Evolutionary conservation across 2,329 filamentous ascomycete species (phyloP).

Genomic region (Cyclaneusma minus): DNA sequence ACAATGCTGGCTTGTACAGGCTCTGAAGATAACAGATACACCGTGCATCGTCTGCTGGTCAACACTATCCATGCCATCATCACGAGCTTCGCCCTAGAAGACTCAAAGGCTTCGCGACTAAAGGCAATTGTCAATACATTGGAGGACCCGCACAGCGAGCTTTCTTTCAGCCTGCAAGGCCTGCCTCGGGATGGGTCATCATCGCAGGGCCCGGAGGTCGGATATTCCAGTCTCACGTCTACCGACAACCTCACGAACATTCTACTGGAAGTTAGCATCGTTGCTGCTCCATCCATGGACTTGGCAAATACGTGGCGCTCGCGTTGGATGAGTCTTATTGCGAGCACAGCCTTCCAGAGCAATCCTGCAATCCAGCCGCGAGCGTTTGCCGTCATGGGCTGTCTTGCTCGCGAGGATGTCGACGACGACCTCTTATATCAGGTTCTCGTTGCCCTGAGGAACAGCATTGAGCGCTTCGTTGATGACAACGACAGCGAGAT

Average conservation of each 20-base stretch:
- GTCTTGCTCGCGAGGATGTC: conserved; percentile 53
- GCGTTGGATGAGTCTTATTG: conserved; percentile 59
- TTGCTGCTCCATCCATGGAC: conserved; percentile 48
- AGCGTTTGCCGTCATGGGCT: conserved; percentile 58
- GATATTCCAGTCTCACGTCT: conserved; percentile 23
- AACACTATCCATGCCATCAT: conserved; percentile 55
- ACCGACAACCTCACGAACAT: conserved; percentile 47
- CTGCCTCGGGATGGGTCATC: conserved; percentile 26
- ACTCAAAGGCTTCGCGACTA: conserved; percentile 28
- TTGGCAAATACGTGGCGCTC: conserved; percentile 55
- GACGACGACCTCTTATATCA: conserved; percentile 59
- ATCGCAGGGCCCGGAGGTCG: conserved; percentile 29
- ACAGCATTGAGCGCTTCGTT: conserved; percentile 47
- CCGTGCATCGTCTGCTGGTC: conserved; percentile 47
- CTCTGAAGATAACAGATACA: conserved; percentile 34
- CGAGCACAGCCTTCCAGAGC: conserved; percentile 58
- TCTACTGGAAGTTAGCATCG: conserved; percentile 45
- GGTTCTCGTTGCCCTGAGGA: conserved; percentile 51
- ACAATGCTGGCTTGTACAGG: conserved; percentile 58
- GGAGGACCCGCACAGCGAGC: conserved; percentile 41
- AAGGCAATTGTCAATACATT: conserved; percentile 39
- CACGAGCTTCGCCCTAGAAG: conserved; percentile 48
- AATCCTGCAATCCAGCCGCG: conserved; percentile 56
- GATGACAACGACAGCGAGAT: conserved; percentile 52
- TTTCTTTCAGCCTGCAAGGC: conserved; percentile 31